These are phyloP conservation scores for Jatropha curcas DNA, from an alignment of 345 rosid genomes.

Conservation along the genomic window DNA sequence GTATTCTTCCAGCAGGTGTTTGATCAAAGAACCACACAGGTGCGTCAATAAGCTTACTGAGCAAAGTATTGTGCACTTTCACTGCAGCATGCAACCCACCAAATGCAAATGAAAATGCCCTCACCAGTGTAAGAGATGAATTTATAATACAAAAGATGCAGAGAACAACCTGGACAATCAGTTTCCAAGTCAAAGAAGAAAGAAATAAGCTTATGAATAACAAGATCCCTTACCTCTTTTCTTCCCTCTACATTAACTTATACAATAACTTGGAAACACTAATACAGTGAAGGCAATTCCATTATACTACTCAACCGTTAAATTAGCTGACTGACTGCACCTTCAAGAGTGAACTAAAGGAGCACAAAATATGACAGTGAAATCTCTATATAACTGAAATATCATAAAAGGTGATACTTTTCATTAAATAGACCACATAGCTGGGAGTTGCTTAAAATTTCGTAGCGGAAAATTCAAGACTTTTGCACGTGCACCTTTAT, in stretches of 20 bases:
- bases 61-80: conserved; percentile 61
- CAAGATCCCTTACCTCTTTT: conserved; percentile 3
- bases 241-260: neutral
- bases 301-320: neutral
- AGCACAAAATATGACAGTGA: too few species aligned
- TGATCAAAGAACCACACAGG: conserved; percentile 86
- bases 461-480: too few species aligned
- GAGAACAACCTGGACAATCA: conserved; percentile 61
- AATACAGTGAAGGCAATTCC: neutral
- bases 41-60: conserved; percentile 70
- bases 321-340: neutral
- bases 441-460: too few species aligned
- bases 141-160: conserved; percentile 74
- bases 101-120: conserved; percentile 94
- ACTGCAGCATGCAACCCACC: conserved; percentile 88
- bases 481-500: too few species aligned
- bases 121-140: conserved; percentile 68
- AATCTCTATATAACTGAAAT: too few species aligned
- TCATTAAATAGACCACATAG: too few species aligned
- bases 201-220: neutral
- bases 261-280: neutral
- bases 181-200: conserved; percentile 13
- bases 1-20: conserved; percentile 95
- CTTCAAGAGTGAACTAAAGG: too few species aligned
- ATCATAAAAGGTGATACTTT: too few species aligned